Evolutionary conservation across 2,329 filamentous ascomycete species (phyloP).

Genomic region (Cercospora zeina): DNA sequence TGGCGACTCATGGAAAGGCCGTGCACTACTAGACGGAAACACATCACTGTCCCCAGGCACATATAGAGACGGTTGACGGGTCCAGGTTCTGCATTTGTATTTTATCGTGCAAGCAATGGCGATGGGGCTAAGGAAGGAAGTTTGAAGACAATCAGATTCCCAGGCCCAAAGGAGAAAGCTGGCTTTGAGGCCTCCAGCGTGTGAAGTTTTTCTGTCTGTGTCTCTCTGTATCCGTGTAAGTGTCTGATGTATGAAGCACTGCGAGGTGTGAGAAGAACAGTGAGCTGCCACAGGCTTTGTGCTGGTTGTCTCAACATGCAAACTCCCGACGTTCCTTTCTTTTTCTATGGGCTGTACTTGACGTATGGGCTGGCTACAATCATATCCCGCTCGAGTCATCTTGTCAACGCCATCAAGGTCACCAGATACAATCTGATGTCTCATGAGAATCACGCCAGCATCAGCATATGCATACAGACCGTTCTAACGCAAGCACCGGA

Average conservation of each 20-base stretch:
- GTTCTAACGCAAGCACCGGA: too few relatives aligned
- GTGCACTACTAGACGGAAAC: conserved; percentile 76
- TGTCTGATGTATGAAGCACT: conserved; percentile 21
- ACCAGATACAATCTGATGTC: too few relatives aligned
- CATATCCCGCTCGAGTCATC: too few relatives aligned
- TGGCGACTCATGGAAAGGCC: conserved; percentile 92
- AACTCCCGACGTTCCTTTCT: too few relatives aligned
- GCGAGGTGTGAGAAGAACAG: conserved; percentile 5
- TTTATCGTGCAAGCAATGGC: neutral
- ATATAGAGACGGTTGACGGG: neutral
- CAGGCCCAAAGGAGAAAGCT: neutral
- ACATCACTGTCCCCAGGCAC: neutral
- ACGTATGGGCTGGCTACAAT: too few relatives aligned
- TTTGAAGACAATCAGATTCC: neutral
- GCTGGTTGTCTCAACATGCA: neutral
- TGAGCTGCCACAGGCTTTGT: neutral
- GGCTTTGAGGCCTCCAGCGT: conserved; percentile 1
- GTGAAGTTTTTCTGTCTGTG: conserved; percentile 2
- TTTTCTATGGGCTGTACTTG: too few relatives aligned
- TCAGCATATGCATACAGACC: too few relatives aligned
- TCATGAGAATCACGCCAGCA: too few relatives aligned
- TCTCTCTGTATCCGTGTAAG: neutral
- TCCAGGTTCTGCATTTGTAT: neutral
- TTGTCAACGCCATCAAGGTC: too few relatives aligned
- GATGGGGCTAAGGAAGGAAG: neutral